A percentile compares a stretch with the other conserved stretches of the same genome.
Conservation (phyloP, 176 grass and related monocot species). For the Eragrostis curvula region DNA sequence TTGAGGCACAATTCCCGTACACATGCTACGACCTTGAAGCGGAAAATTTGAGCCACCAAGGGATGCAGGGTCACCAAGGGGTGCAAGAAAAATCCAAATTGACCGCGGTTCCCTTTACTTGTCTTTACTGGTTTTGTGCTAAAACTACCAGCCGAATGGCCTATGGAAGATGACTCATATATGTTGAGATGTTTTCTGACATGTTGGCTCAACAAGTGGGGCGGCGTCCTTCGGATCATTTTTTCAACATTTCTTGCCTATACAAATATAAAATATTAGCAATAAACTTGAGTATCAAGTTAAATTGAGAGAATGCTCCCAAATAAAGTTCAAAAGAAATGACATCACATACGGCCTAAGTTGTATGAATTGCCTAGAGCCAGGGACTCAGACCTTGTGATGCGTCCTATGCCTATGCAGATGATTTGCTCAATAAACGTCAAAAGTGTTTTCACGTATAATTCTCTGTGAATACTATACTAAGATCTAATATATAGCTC, state of each 20-base stretch:
- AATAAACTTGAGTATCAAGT: neutral
- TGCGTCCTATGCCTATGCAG: too few species aligned
- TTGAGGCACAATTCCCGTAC: neutral
- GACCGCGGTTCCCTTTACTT: neutral
- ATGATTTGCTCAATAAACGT: neutral
- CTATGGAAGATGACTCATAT: neutral
- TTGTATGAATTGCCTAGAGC: too few species aligned
- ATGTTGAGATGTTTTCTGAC: neutral
- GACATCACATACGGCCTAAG: neutral
- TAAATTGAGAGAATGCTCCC: neutral
- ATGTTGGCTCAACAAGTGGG: constrained; percentile 12
- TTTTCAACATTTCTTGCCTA: constrained; percentile 16
- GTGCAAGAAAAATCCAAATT: neutral
- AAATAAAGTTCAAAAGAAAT: neutral
- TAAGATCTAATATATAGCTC: neutral
- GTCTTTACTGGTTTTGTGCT: neutral
- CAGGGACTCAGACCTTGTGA: neutral
- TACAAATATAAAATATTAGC: neutral
- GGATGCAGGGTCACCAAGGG: neutral
- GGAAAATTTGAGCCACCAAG: neutral
- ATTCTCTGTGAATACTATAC: neutral
- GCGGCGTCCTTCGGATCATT: neutral
- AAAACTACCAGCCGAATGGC: neutral
- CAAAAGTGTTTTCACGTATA: neutral
- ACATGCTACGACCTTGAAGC: neutral